Evolutionary conservation across 139 green algal genomes (phyloP).

Genomic region (Chlorella sp.): DNA sequence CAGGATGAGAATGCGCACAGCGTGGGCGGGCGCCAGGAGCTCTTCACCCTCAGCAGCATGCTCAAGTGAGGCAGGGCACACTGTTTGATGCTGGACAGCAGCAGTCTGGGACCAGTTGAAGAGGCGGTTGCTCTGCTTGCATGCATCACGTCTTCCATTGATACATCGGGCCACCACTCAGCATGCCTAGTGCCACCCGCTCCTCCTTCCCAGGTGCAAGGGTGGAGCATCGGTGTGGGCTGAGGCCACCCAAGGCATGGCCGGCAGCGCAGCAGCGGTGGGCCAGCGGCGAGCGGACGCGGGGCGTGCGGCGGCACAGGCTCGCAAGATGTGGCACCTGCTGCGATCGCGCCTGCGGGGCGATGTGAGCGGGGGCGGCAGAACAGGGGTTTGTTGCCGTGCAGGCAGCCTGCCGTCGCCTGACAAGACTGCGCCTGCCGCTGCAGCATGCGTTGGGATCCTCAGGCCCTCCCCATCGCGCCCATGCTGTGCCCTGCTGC

Average conservation of each 20-base stretch:
- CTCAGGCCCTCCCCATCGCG: too few species aligned
- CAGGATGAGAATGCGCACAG: not conserved
- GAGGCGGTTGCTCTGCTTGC: too few species aligned
- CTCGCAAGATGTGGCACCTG: constrained; percentile 32
- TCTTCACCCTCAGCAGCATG: constrained; percentile 12
- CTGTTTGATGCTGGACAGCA: too few species aligned
- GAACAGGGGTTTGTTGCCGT: too few species aligned
- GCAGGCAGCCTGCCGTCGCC: too few species aligned
- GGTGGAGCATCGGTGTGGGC: constrained; percentile 14
- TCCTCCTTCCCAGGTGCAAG: constrained; percentile 15
- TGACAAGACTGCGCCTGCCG: not conserved
- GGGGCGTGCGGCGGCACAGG: constrained; percentile 29
- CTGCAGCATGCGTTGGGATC: too few species aligned
- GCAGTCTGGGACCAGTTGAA: too few species aligned
- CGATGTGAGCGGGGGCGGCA: constrained; percentile 6
- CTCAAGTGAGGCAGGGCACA: constrained; percentile 25
- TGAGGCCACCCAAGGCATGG: constrained; percentile 32
- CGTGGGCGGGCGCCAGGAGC: not conserved
- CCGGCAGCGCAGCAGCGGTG: constrained; percentile 34
- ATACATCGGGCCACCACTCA: too few species aligned
- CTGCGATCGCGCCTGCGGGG: not conserved
- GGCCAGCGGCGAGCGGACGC: constrained; percentile 41
- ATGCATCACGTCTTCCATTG: too few species aligned
- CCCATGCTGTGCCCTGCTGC: not conserved
- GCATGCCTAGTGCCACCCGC: too few species aligned